Percentiles rank a stretch among this genome's conserved stretches.
Evolutionary conservation across 371 early-diverging fungal species (phyloP).

Genomic region (Apophysomyces variabilis): DNA sequence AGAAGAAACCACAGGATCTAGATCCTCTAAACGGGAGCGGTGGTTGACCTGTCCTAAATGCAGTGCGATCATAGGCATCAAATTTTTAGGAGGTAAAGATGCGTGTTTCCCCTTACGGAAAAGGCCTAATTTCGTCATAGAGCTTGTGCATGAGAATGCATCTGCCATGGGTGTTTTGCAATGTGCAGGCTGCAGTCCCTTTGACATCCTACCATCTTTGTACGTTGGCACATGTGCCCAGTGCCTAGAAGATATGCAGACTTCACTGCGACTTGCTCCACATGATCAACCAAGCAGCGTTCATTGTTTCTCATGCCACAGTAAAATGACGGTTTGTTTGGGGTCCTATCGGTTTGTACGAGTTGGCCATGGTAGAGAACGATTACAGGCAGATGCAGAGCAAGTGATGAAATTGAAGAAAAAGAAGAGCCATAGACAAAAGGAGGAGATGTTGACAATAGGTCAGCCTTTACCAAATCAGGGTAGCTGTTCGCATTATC

Average conservation of each 20-base stretch:
- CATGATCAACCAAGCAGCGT: slow-evolving; percentile 39
- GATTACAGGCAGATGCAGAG: slow-evolving; percentile 30
- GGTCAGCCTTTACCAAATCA: slow-evolving; percentile 80
- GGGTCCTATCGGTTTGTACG: slow-evolving; percentile 58
- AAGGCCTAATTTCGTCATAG: slow-evolving; percentile 52
- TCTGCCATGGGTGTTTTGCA: slow-evolving; percentile 75
- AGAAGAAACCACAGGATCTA: slow-evolving; percentile 21
- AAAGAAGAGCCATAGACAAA: slow-evolving; percentile 50
- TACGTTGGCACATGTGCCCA: slow-evolving; percentile 69
- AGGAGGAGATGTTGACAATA: slow-evolving; percentile 54
- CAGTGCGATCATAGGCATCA: slow-evolving; percentile 59
- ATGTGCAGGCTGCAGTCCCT: slow-evolving; percentile 64
- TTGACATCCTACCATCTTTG: slow-evolving; percentile 70
- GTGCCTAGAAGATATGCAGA: slow-evolving; percentile 44
- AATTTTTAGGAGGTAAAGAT: slow-evolving; percentile 33
- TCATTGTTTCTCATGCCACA: slow-evolving; percentile 64
- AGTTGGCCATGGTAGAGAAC: slow-evolving; percentile 48
- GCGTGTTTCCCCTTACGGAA: slow-evolving; percentile 4
- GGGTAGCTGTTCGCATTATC: slow-evolving; percentile 94
- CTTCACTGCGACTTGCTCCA: slow-evolving; percentile 30
- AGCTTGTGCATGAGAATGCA: slow-evolving; percentile 61
- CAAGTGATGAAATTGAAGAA: slow-evolving; percentile 42
- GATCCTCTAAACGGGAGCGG: slow-evolving; percentile 49
- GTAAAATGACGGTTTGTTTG: slow-evolving; percentile 46
- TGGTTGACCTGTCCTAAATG: slow-evolving; percentile 77